A percentile compares a stretch with the other conserved stretches of the same genome.
phyloP scores from a whole-genome alignment of 2,329 filamentous ascomycete species.

The Fusarium guadeloupense region DNA sequence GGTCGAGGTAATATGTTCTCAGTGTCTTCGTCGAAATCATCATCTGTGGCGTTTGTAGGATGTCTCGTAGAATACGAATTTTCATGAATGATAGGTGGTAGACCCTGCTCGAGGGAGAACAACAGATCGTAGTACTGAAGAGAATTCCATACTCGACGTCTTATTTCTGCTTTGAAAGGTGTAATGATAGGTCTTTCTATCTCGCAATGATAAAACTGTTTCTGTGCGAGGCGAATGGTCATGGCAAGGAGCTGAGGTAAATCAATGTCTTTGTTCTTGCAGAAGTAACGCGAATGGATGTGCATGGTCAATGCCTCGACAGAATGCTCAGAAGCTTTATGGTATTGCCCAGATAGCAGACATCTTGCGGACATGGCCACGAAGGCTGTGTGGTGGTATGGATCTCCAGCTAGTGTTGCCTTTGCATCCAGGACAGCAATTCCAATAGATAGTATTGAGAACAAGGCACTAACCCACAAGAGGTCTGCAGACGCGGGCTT shows the following conservation, averaged over 20 bases:
- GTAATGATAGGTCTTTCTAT: neutral
- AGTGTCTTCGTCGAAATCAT: constrained; percentile 17
- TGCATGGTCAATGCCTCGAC: constrained; percentile 22
- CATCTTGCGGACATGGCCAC: constrained; percentile 9
- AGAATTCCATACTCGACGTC: constrained; percentile 16
- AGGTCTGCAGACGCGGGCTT: neutral
- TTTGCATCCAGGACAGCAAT: neutral
- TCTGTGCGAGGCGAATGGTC: constrained; percentile 15
- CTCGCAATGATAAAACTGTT: constrained; percentile 3
- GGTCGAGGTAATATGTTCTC: neutral
- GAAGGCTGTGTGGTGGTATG: neutral
- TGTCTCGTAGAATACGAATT: neutral
- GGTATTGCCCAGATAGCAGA: constrained; percentile 12
- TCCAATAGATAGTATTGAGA: constrained; percentile 16
- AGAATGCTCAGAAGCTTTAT: neutral
- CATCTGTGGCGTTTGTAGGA: constrained; percentile 6
- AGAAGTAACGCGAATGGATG: constrained; percentile 2
- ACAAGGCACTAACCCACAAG: constrained; percentile 25
- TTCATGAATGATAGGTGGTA: constrained; percentile 8
- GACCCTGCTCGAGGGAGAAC: constrained; percentile 13
- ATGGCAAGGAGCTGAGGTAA: neutral
- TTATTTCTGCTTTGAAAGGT: constrained; percentile 21
- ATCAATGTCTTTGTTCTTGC: neutral
- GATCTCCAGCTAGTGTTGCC: no score
- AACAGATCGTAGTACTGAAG: constrained; percentile 23